Evolutionary conservation across 441 rosid genomes (phyloP), one percentile per base, ranked within the genome.

Genomic region (Corymbia citriodora): DNA sequence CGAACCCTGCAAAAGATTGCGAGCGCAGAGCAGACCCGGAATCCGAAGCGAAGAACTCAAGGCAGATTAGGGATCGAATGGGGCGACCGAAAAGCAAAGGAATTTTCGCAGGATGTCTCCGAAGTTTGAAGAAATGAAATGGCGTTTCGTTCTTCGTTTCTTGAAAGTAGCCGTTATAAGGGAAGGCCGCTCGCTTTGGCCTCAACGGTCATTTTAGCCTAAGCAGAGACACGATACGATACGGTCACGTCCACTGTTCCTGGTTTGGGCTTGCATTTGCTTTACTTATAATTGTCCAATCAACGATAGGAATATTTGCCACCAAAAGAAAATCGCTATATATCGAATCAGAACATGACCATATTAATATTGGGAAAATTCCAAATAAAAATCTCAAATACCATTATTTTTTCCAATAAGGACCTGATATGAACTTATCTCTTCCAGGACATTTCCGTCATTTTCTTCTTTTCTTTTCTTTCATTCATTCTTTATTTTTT

Each of bases 81-180:
- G 50, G n/a, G 52, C n/a, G 52, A 23, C 49, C 25, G 17, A 23
- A 40, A 48, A 40, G 85, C 52, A 40, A 45, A 79, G 25, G 49
- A 45, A 23, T 21, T 45, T 79, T 45, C 85, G 52, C n/a, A 23
- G 83, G 83, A 40, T 40, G 83, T 13, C 83, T 40, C 50, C 17
- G 50, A 16, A 74, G 85, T 40, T 23, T 25, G 85, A 40, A 79
- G 85, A 40, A 40, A 40, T 40, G 85, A 45, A 79, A 79, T 23
- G 50, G 52, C 85, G 85, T 79, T 79, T 79, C 52, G 91, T 83
- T 27, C 89, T 87, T 59, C 65, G 86, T 16, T 82, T 90, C 91
- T 89, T 59, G 87, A 87, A 94, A 94, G 90, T 95, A 96, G 97
- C 97, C 97, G 97, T 96, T 96, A 88, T 92, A 50, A 92, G 49